Evolutionary conservation across 805 yeast species (phyloP).

Genomic region (Pichia rugopelliculosa): DNA sequence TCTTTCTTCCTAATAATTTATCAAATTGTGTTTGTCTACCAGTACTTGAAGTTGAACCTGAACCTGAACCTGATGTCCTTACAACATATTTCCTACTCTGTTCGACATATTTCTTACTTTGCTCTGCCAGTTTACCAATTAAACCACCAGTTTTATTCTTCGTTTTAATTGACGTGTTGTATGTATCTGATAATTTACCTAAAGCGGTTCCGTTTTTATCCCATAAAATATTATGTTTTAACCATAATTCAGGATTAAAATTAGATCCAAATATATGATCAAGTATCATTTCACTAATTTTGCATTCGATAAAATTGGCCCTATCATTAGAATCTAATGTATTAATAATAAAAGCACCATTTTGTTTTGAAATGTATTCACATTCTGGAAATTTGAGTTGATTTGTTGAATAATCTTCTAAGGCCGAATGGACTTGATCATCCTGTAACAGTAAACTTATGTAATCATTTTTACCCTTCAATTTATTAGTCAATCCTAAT

Average conservation of each 20-base stretch:
- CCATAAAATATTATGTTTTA: conserved; percentile 41
- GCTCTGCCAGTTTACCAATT: conserved; percentile 36
- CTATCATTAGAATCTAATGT: conserved; percentile 44
- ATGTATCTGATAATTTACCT: conserved; percentile 33
- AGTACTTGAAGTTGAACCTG: conserved; percentile 10
- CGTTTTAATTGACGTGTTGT: conserved; percentile 30
- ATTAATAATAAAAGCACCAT: conserved; percentile 44
- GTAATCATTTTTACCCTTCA: conserved; percentile 26
- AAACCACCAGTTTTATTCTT: conserved; percentile 38
- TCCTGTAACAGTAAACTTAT: conserved; percentile 16
- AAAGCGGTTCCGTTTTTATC: conserved; percentile 36
- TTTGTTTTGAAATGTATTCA: conserved; percentile 38
- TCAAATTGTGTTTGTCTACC: conserved; percentile 29
- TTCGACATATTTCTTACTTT: conserved; percentile 27
- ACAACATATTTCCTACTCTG: conserved; percentile 13
- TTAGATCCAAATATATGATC: conserved; percentile 40
- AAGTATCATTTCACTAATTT: conserved; percentile 42
- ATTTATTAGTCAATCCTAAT: conserved; percentile 19
- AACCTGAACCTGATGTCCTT: conserved; percentile 10
- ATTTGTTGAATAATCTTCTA: conserved; percentile 40
- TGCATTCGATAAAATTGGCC: conserved; percentile 41
- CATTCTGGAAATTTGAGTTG: conserved; percentile 33
- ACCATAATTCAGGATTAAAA: conserved; percentile 27
- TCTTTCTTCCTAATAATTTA: conserved; percentile 41
- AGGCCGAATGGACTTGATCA: conserved; percentile 19